Evolutionary conservation across 805 yeast genomes (phyloP).

Genomic region (Candida rishiriensis): DNA sequence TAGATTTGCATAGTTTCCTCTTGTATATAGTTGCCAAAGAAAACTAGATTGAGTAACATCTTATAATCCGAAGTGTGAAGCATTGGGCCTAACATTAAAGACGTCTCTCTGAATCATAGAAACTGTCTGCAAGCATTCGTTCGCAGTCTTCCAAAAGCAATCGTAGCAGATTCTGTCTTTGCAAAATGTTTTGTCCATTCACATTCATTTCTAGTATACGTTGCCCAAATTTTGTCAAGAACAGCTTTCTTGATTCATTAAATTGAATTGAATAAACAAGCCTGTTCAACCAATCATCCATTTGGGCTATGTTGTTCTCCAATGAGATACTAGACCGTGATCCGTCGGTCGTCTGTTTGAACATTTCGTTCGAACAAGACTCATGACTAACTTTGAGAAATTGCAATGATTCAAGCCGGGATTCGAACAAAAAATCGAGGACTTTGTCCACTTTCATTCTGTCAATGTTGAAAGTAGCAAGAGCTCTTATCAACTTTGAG

Average conservation of each 20-base stretch:
- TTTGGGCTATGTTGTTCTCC: no score
- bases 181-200: background rate
- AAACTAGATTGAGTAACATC: no score
- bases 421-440: constrained; percentile 9
- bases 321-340: no score
- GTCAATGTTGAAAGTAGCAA: constrained; percentile 9
- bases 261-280: constrained; percentile 15
- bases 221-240: constrained; percentile 9
- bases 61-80: no score
- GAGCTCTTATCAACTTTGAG: background rate
- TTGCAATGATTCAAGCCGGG: constrained; percentile 4
- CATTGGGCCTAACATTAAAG: no score
- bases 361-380: background rate
- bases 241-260: constrained; percentile 20
- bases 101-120: constrained; percentile 15
- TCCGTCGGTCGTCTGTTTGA: background rate
- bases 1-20: no score
- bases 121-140: constrained; percentile 4
- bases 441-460: constrained; percentile 14
- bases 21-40: background rate
- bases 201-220: background rate
- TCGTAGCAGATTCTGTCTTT: constrained; percentile 1
- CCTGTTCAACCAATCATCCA: constrained; percentile 10
- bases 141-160: constrained; percentile 3
- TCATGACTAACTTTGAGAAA: constrained; percentile 7